Evolutionary conservation across 805 yeast species (phyloP), one percentile per base, ranked within the genome.

Genomic region (Cyberlindnera galapagoensis): DNA sequence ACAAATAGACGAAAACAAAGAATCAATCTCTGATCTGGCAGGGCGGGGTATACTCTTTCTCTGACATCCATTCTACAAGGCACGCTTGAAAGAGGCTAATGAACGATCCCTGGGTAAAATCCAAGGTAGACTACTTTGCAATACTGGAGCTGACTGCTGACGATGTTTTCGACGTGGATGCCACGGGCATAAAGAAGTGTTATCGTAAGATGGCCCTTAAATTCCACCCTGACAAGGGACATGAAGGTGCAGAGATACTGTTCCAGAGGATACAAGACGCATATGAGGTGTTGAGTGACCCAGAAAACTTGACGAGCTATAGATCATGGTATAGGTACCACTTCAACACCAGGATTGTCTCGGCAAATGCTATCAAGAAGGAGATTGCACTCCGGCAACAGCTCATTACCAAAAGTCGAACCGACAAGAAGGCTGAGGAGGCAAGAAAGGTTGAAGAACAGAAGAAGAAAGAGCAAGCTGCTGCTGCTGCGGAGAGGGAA

Each of bases 151-250:
- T 81, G 7, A 50, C 63, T 4, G 37, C 26, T 59, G n/a, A 84
- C 84, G 14, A 57, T 15, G 13, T 32, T n/a, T 5, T 23, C 9
- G n/a, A 65, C 4, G 38, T 40, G 18, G 23, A 30, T 7, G 75
- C 65, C 8, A 51, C 57, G 3, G 80, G 76, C 39, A 17, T 84
- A 49, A 84, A 80, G 56, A 81, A 78, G 56, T 85, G 90, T 0
- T 84, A 78, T 59, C 63, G 86, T 39, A 74, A 71, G 48, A 69
- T 71, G 44, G 90, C 90, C 3, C 63, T 83, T 39, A 62, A 62
- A 38, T 75, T 69, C 49, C 94, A 83, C 50, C 94, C 94, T 0
- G 94, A 83, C 52, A 82, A 83, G 59, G 79, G 82, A 34, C 70
- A 46, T 17, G 36, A 16, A 2, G 37, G 33, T 1, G 47, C 35